A percentile compares a stretch with the other conserved stretches of the same genome.
phyloP scores from a whole-genome alignment of 257 asterid genomes.

The Gentiana dahurica region DNA sequence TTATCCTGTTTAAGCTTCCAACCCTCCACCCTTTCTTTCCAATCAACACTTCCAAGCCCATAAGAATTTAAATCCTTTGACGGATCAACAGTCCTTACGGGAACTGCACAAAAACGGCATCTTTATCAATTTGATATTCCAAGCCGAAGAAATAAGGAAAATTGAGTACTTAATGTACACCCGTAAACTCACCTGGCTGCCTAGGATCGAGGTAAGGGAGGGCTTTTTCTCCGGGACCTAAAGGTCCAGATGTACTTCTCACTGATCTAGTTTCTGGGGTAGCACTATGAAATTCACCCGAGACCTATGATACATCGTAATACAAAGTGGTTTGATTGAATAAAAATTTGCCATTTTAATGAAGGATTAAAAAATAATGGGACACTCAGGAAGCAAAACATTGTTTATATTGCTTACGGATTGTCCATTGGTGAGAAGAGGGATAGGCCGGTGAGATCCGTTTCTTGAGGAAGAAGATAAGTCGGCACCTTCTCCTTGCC shows the following conservation, averaged over 20 bases:
- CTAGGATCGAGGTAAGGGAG: constrained; percentile 83
- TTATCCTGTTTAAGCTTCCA: constrained; percentile 72
- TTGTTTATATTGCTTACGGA: constrained; percentile 34
- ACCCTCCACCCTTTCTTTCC: constrained; percentile 85
- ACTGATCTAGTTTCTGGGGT: constrained; percentile 72
- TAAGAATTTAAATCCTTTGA: constrained; percentile 73
- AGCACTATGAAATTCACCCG: constrained; percentile 76
- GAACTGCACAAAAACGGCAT: constrained; percentile 36
- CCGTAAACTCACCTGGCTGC: constrained; percentile 51
- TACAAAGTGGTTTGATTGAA: background rate
- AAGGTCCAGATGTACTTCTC: constrained; percentile 75
- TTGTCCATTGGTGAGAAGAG: constrained; percentile 82
- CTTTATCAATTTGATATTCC: too few relatives aligned
- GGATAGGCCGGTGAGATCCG: constrained; percentile 77
- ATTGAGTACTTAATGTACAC: too few relatives aligned
- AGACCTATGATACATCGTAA: constrained; percentile 26
- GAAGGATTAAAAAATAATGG: too few relatives aligned
- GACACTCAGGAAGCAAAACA: too few relatives aligned
- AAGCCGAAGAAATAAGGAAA: too few relatives aligned
- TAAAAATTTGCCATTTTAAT: background rate
- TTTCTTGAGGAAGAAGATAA: constrained; percentile 77
- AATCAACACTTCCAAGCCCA: constrained; percentile 78
- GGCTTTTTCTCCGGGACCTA: constrained; percentile 84
- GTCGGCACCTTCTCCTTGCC: constrained; percentile 78
- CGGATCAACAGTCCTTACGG: constrained; percentile 82